Conservation (phyloP, 148 eudicot genomes). For the Rhododendron mucronatum region DNA sequence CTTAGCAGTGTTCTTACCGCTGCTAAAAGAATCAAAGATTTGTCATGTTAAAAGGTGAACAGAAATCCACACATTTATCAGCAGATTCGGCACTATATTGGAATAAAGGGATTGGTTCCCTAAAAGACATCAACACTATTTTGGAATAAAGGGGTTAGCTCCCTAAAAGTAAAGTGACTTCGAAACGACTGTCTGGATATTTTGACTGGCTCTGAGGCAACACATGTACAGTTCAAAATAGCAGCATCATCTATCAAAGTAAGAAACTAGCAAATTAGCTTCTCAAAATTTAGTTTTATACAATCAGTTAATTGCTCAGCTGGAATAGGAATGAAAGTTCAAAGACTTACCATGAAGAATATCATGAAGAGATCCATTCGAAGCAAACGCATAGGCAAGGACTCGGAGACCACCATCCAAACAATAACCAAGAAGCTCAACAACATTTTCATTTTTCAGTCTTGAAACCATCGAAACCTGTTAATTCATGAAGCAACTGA, state of each 20-base stretch:
- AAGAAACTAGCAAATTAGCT: not conserved
- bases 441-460: conserved; percentile 62
- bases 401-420: conserved; percentile 52
- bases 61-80: not conserved
- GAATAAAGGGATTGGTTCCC: no score
- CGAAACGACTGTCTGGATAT: not conserved
- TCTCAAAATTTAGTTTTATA: not conserved
- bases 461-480: conserved; percentile 75
- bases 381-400: conserved; percentile 65
- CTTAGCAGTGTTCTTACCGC: not conserved
- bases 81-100: not conserved
- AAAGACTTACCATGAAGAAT: conserved; percentile 60
- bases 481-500: not conserved
- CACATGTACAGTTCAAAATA: not conserved
- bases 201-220: conserved; percentile 2
- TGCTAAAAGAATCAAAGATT: not conserved
- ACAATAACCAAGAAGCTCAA: conserved; percentile 64
- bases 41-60: not conserved
- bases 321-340: not conserved
- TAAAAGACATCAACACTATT: no score
- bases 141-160: not conserved
- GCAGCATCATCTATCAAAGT: not conserved
- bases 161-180: not conserved
- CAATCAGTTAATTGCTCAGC: not conserved
- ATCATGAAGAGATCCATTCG: conserved; percentile 76